These are phyloP conservation scores for Setaria viridis DNA, from an alignment of 202 grass and related monocot species.

Conservation along the genomic window DNA sequence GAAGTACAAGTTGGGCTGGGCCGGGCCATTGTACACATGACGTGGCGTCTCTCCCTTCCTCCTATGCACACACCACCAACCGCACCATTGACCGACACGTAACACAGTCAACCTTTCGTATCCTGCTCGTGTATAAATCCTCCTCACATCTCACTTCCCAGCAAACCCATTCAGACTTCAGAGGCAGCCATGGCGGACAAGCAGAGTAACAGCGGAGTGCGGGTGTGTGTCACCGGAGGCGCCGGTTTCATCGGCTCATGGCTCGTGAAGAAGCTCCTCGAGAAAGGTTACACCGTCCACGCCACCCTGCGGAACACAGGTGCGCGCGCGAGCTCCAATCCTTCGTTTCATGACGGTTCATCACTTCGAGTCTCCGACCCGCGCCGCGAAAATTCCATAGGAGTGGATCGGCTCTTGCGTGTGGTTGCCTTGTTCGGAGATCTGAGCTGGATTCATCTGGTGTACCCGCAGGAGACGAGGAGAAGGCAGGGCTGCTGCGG, in stretches of 20 bases:
- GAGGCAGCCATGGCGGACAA: slow-evolving; percentile 29
- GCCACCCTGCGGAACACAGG: slow-evolving; percentile 63
- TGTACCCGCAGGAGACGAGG: slow-evolving; percentile 54
- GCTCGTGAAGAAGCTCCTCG: slow-evolving; percentile 71
- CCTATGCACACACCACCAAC: neutral
- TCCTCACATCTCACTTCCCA: neutral
- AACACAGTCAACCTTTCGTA: neutral
- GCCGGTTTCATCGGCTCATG: slow-evolving; percentile 71
- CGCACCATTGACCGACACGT: neutral
- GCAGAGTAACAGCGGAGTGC: slow-evolving; percentile 6
- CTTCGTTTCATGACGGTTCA: neutral
- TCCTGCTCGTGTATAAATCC: neutral
- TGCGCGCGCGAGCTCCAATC: neutral
- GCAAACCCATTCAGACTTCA: neutral
- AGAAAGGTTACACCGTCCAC: slow-evolving; percentile 61
- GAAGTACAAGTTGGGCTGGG: neutral
- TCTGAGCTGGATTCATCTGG: neutral
- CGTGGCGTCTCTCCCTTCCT: no score
- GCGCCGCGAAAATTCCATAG: neutral
- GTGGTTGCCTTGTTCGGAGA: neutral
- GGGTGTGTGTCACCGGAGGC: slow-evolving; percentile 70
- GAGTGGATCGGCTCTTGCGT: neutral
- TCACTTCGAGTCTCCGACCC: no score
- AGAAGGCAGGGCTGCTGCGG: slow-evolving; percentile 56
- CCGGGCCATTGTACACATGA: neutral